These are phyloP conservation scores for Casuarina glauca DNA, from an alignment of 306 rosid species.

Conservation along the genomic window DNA sequence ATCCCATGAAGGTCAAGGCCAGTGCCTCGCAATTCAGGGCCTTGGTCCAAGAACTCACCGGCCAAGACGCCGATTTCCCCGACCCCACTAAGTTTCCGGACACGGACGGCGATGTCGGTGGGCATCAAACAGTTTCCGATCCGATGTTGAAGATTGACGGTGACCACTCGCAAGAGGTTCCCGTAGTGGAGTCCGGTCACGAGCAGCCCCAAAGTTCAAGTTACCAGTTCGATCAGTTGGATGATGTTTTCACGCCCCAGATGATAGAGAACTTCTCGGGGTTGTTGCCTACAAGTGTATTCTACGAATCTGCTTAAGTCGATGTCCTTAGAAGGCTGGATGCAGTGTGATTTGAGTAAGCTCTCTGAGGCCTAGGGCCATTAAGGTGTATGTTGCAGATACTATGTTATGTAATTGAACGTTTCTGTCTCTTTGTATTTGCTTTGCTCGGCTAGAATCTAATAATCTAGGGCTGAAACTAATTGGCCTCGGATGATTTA, in stretches of 20 bases:
- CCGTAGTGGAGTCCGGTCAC: conserved; percentile 19
- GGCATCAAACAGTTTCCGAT: conserved; percentile 3
- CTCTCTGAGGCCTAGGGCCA: not conserved
- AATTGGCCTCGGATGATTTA: not conserved
- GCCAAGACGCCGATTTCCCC: conserved; percentile 63
- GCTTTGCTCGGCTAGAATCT: too few relatives aligned
- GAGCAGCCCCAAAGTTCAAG: conserved; percentile 25
- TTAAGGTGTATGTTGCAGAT: not conserved
- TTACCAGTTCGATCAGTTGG: conserved; percentile 36
- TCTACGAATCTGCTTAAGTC: conserved; percentile 43
- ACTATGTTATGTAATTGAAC: not conserved
- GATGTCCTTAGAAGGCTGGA: conserved; percentile 27
- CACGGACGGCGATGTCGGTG: not conserved
- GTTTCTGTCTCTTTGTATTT: not conserved
- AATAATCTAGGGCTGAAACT: too few relatives aligned
- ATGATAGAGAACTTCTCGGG: conserved; percentile 53
- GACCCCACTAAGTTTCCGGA: conserved; percentile 42
- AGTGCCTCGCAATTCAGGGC: conserved; percentile 61
- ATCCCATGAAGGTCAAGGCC: conserved; percentile 67
- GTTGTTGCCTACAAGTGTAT: conserved; percentile 31
- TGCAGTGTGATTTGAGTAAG: conserved; percentile 33
- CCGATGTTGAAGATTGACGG: conserved; percentile 9
- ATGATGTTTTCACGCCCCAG: conserved; percentile 53
- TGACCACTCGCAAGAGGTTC: conserved; percentile 1
- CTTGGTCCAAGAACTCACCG: conserved; percentile 75